Base-by-base conservation (phyloP, 2,329 filamentous ascomycete species). In the Fusarium sp. region DNA sequence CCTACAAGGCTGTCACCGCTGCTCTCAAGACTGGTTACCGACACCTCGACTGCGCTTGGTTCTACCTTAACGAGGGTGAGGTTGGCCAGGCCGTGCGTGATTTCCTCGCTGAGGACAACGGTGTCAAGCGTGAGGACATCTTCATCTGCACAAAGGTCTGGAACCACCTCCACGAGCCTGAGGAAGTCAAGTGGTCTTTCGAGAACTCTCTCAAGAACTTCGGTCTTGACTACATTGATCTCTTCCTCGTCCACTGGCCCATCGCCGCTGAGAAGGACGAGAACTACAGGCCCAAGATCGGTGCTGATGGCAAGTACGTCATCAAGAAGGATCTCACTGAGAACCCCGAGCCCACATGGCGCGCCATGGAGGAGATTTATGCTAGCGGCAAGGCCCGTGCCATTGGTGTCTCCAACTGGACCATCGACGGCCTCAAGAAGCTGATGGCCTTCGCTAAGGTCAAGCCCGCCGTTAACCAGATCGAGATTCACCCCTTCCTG, bases 81-180 rank as follows among this genome's bases (percentile, higher is more conserved):
- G 81, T 84, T 27, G 83, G 81, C 7, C 74, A 77, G 32, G 83
- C 80, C n/a, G 81, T 84, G 57, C 77, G 52, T 74, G 81, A 66
- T 73, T 83, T 59, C 76, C 77, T 61, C 37, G 62, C 57, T 6
- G 65, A 74, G 37, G 68, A 74, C 56, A 70, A 70, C 22, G 58
- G 61, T 2, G 66, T 75, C 22, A 75, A 74, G 69, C 80, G 81
- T 14, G 78, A 75, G 30, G 79, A 83, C n/a, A 74, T 85, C 59
- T 81, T 85, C 77, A 80, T 87, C 55, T 89, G 87, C 27, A 86
- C 84, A 69, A 90, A 90, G 80, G 81, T 90, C 32, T 90, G 87
- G 87, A 89, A 89, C 79, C 86, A 82, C 25, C 81, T 85, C 29
- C 86, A 87, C 72, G 78, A 80, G 55, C 80, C 83, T 2, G 79